phyloP scores from a whole-genome alignment of 108 stramenopile genomes.

The Skeletonema potamos region DNA sequence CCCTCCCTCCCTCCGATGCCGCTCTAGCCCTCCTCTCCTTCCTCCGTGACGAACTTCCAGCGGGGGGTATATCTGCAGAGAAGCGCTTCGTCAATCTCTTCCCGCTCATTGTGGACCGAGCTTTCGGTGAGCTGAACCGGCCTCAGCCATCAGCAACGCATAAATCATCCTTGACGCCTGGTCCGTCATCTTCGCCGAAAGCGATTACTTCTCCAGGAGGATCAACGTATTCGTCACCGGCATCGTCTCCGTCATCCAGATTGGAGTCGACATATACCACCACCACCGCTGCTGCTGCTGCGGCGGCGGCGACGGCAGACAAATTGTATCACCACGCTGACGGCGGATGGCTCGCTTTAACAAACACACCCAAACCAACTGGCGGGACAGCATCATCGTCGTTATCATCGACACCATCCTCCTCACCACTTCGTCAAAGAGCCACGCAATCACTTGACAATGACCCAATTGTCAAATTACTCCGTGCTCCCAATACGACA shows the following conservation, averaged over 20 bases:
- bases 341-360: conserved; percentile 1
- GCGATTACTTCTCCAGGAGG: conserved; percentile 46
- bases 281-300: neutral
- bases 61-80: conserved; percentile 77
- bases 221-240: conserved; percentile 32
- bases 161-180: too few relatives aligned
- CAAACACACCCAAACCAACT: neutral
- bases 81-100: conserved; percentile 69
- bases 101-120: conserved; percentile 64
- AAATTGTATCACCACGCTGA: neutral
- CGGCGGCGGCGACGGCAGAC: neutral
- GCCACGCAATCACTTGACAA: conserved; percentile 38
- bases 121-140: conserved; percentile 52
- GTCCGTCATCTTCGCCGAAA: conserved; percentile 30
- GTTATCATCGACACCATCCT: neutral
- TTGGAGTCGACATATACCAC: neutral
- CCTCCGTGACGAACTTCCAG: conserved; percentile 71
- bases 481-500: conserved; percentile 37
- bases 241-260: conserved; percentile 2
- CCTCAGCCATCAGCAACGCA: neutral
- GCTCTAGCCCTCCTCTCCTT: conserved; percentile 76
- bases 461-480: conserved; percentile 79
- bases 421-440: conserved; percentile 5
- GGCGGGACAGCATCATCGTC: neutral
- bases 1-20: conserved; percentile 68